These are phyloP conservation scores for Chalciporus piperatus DNA, from an alignment of 768 basidiomycete genomes.

Conservation along the genomic window DNA sequence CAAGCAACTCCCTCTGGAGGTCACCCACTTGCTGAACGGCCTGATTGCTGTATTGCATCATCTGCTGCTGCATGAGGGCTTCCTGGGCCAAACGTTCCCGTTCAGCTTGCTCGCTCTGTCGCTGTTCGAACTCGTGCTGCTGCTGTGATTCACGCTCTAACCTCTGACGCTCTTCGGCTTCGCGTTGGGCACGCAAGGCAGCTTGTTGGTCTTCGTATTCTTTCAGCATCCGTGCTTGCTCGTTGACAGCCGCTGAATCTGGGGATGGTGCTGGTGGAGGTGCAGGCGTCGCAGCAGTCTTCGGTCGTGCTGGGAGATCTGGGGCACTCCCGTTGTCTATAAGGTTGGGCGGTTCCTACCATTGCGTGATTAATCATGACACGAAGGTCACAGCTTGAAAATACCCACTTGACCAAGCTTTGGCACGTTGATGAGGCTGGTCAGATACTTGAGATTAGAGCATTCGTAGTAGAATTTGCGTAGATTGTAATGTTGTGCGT, in stretches of 20 bases:
- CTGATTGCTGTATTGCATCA: slow-evolving; percentile 78
- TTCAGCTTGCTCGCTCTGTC: slow-evolving; percentile 85
- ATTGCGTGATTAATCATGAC: slow-evolving; percentile 1
- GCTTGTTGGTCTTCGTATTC: slow-evolving; percentile 95
- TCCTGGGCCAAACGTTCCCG: slow-evolving; percentile 87
- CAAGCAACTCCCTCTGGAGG: slow-evolving; percentile 85
- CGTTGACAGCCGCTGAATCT: slow-evolving; percentile 68
- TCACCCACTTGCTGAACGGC: slow-evolving; percentile 74
- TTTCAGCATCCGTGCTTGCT: slow-evolving; percentile 92
- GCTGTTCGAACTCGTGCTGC: slow-evolving; percentile 85
- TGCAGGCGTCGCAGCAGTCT: slow-evolving; percentile 49
- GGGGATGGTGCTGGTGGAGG: slow-evolving; percentile 76
- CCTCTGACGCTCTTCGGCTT: slow-evolving; percentile 79
- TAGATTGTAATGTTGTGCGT: slow-evolving; percentile 86
- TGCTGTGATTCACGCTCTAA: slow-evolving; percentile 75
- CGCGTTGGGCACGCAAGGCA: slow-evolving; percentile 76
- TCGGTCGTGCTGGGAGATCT: slow-evolving; percentile 82
- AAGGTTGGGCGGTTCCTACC: slow-evolving; percentile 93
- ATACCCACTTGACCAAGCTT: slow-evolving; percentile 80
- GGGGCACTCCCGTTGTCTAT: slow-evolving; percentile 79
- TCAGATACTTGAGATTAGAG: slow-evolving; percentile 96
- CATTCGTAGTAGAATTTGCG: slow-evolving; percentile 99
- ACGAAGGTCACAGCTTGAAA: not conserved
- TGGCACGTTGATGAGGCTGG: slow-evolving; percentile 96
- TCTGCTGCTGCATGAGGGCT: slow-evolving; percentile 78